phyloP scores from a whole-genome alignment of 768 basidiomycete genomes.

The Xerocomus potaroensis region DNA sequence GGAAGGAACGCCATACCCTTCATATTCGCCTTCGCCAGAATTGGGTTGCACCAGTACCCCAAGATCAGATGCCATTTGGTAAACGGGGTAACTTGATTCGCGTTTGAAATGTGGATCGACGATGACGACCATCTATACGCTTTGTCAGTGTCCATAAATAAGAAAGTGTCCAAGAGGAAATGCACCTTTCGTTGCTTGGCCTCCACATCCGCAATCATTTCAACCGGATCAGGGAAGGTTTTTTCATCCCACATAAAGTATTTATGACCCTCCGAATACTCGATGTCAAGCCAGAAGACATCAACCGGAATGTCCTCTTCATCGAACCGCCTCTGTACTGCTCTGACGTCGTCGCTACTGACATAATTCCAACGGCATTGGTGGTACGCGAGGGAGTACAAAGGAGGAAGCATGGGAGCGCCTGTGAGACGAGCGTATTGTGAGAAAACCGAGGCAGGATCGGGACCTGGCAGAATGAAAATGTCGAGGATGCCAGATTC shows the following conservation, averaged over 20 bases:
- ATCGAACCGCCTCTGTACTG: slow-evolving; percentile 85
- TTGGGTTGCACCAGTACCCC: slow-evolving; percentile 78
- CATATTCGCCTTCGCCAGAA: slow-evolving; percentile 79
- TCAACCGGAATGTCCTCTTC: slow-evolving; percentile 94
- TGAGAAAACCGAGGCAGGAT: slow-evolving; percentile 72
- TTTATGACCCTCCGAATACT: slow-evolving; percentile 89
- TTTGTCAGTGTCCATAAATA: neutral
- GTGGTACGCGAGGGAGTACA: slow-evolving; percentile 92
- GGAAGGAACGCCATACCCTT: slow-evolving; percentile 46
- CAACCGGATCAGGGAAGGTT: slow-evolving; percentile 89
- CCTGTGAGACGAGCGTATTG: slow-evolving; percentile 89
- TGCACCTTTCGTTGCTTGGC: slow-evolving; percentile 78
- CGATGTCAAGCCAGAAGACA: slow-evolving; percentile 97
- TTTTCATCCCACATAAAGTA: slow-evolving; percentile 97
- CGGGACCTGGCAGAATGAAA: slow-evolving; percentile 90
- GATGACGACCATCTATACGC: slow-evolving; percentile 88
- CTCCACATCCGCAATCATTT: slow-evolving; percentile 89
- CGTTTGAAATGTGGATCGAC: slow-evolving; percentile 96
- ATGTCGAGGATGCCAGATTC: slow-evolving; percentile 96
- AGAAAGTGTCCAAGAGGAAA: neutral
- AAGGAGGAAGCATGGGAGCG: slow-evolving; percentile 78
- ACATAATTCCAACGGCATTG: slow-evolving; percentile 99
- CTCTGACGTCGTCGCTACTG: slow-evolving; percentile 80
- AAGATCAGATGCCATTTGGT: slow-evolving; percentile 78
- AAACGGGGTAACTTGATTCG: slow-evolving; percentile 71